These are phyloP conservation scores for Beauveria asiatica DNA, from an alignment of 2,329 filamentous ascomycete species.

Conservation along the genomic window DNA sequence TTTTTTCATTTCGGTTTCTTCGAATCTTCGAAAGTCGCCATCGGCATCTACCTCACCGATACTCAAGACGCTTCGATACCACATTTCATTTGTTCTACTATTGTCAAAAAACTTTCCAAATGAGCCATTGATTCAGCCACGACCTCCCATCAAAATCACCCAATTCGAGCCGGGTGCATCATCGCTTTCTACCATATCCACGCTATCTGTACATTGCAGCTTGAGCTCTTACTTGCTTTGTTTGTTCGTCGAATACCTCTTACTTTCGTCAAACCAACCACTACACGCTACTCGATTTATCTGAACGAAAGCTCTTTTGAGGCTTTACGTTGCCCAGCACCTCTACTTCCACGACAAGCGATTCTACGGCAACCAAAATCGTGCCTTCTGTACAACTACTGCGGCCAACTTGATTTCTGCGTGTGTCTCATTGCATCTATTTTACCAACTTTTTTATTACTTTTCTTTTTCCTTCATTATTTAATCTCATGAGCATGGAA, in stretches of 20 bases:
- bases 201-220: conserved; percentile 27
- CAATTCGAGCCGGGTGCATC: conserved; percentile 16
- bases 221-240: conserved; percentile 13
- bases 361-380: conserved; percentile 5
- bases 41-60: conserved; percentile 21
- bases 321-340: conserved; percentile 1
- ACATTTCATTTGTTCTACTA: conserved; percentile 28
- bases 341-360: conserved; percentile 6
- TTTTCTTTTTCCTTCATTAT: conserved; percentile 14
- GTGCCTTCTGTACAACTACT: conserved; percentile 12
- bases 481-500: conserved; percentile 49
- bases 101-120: conserved; percentile 22
- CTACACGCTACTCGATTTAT: neutral
- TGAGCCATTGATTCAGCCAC: conserved; percentile 34
- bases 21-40: conserved; percentile 21
- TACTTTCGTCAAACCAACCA: conserved; percentile 2
- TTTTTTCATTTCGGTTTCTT: conserved; percentile 24
- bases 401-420: conserved; percentile 12
- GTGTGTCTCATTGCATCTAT: conserved; percentile 20
- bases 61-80: conserved; percentile 25
- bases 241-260: conserved; percentile 10
- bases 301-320: neutral
- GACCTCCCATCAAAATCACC: conserved; percentile 20
- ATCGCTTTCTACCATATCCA: conserved; percentile 17
- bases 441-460: conserved; percentile 20